Evolutionary conservation across 306 rosid species (phyloP), one percentile per base, ranked within the genome.

Genomic region (Fagus crenata): DNA sequence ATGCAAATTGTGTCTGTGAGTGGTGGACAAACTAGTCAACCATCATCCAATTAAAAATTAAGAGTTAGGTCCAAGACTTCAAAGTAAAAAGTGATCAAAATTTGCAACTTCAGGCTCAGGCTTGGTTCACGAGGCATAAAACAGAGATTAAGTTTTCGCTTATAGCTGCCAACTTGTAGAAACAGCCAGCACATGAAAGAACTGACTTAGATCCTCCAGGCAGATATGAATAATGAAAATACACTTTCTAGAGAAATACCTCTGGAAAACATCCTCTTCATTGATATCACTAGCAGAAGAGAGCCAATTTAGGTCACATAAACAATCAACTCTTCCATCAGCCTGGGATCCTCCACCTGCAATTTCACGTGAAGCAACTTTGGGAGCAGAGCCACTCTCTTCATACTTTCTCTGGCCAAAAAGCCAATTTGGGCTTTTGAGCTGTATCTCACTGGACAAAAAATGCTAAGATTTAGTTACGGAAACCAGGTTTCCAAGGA

Each of bases 371-470:
- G 92, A 79, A 86, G 81, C 61, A 78, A 76, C 86, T 84, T 89
- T 89, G 78, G 87, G 79, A 73, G 85, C 82, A 60, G 93, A 63
- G 74, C 81, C 78, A 79, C 82, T 87, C 81, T 89, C 92, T 85
- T 85, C 95, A 42, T 86, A 81, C 85, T 90, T 94, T 77, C 96
- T 90, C 85, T 90, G 98, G 71, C 96, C 96, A 78, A 88, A 94
- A 71, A 92, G 91, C 96, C 98, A 90, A 87, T 90, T 92, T 36
- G 98, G 93, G 82, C 97, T 94, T 86, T 78, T 94, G 68, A 94
- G 90, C 86, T 94, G 98, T 86, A 94, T 95, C 86, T 92, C 97
- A 84, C 98, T 94, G 90, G 72, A 82, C 33, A 84, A 78, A 49
- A 80, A 61, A 78, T 60, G 43, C 71, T 63, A 68, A 59, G 33